Percentiles rank a stretch among this genome's conserved stretches.
phyloP scores from a whole-genome alignment of 768 basidiomycete species.

The Rhodotorula taiwanensis region DNA sequence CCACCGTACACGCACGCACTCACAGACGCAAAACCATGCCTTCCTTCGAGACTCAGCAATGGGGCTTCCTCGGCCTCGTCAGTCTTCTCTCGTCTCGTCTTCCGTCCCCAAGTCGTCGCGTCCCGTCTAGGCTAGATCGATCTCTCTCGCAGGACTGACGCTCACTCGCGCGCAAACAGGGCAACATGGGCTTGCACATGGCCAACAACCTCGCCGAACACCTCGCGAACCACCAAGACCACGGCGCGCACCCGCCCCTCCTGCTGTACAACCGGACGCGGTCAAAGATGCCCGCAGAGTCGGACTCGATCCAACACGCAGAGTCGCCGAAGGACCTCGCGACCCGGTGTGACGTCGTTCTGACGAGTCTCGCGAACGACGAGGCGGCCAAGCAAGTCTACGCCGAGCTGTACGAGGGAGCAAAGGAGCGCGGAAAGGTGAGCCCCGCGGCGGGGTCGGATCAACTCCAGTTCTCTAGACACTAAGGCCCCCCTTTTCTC shows the following conservation, averaged over 20 bases:
- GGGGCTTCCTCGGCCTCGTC: constrained; percentile 24
- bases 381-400: constrained; percentile 62
- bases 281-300: constrained; percentile 55
- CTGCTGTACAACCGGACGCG: constrained; percentile 69
- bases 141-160: too few relatives aligned
- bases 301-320: constrained; percentile 54
- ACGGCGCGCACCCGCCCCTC: constrained; percentile 48
- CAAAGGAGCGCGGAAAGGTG: constrained; percentile 33
- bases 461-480: too few relatives aligned
- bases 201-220: constrained; percentile 67
- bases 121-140: too few relatives aligned
- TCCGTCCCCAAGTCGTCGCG: too few relatives aligned
- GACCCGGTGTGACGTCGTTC: constrained; percentile 62
- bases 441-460: too few relatives aligned
- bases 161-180: constrained; percentile 36
- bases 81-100: too few relatives aligned
- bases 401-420: constrained; percentile 53
- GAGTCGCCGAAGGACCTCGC: constrained; percentile 57
- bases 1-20: too few relatives aligned
- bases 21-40: not conserved
- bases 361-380: constrained; percentile 69
- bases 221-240: constrained; percentile 45
- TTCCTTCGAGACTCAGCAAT: not conserved
- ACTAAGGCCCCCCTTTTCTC: too few relatives aligned
- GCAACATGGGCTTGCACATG: constrained; percentile 70